These are phyloP conservation scores for Nicotiana attenuata DNA, from an alignment of 257 asterid species.

Conservation along the genomic window DNA sequence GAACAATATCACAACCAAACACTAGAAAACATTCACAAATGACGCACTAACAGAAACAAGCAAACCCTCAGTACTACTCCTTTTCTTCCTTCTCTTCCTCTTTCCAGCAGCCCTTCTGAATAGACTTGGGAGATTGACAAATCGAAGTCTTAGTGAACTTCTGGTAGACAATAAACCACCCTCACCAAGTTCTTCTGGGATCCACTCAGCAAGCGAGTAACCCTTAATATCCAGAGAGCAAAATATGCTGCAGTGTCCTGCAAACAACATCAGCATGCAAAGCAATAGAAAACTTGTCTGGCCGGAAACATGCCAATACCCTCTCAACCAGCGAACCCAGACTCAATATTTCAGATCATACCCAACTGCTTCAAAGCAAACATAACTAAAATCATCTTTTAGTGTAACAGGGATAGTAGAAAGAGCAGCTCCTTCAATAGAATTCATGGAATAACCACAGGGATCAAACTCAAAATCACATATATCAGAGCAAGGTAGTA, in stretches of 20 bases:
- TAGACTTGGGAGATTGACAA: conserved; percentile 67
- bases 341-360: conserved; percentile 42
- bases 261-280: conserved; percentile 37
- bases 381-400: conserved; percentile 73
- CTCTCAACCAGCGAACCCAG: conserved; percentile 42
- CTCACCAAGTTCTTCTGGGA: conserved; percentile 46
- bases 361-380: conserved; percentile 71
- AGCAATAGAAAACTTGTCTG: conserved; percentile 48
- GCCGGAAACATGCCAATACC: conserved; percentile 59
- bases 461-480: conserved; percentile 76
- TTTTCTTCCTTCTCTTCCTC: conserved; percentile 56
- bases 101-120: conserved; percentile 52
- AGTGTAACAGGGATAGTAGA: conserved; percentile 77
- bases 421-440: conserved; percentile 53
- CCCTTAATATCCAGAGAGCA: conserved; percentile 32
- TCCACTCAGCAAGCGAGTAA: conserved; percentile 31
- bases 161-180: conserved; percentile 58
- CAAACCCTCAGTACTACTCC: conserved; percentile 42
- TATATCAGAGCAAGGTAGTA: conserved; percentile 22
- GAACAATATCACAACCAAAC: not conserved
- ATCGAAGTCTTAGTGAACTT: conserved; percentile 37
- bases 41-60: not conserved
- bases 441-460: conserved; percentile 79
- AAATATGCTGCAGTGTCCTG: conserved; percentile 24
- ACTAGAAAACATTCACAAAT: not conserved